phyloP scores from a whole-genome alignment of 2,329 filamentous ascomycete species.

The Neospermospora avenae region DNA sequence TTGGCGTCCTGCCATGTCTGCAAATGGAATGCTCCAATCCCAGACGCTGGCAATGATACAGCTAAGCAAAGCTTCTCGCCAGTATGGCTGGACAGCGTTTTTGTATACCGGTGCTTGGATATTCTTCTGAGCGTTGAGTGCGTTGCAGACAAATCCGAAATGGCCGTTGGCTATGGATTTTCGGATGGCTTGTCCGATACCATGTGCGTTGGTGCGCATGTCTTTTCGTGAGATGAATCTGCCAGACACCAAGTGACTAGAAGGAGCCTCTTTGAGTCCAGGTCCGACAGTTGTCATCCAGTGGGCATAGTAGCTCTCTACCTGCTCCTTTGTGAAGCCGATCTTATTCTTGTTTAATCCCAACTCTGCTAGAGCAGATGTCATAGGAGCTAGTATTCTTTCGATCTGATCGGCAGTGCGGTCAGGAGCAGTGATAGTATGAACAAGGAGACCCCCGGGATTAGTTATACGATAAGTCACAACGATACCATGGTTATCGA shows the following conservation, averaged over 20 bases:
- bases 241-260: neutral
- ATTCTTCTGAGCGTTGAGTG: neutral
- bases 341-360: neutral
- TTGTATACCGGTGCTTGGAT: neutral
- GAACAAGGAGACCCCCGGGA: neutral
- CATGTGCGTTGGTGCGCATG: neutral
- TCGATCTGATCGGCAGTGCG: neutral
- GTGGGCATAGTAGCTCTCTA: neutral
- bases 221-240: conserved; percentile 5
- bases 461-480: neutral
- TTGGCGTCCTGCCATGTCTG: conserved; percentile 27
- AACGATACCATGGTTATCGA: neutral
- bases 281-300: neutral
- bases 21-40: conserved; percentile 19
- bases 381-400: neutral
- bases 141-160: neutral
- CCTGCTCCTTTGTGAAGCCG: neutral
- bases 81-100: conserved; percentile 17
- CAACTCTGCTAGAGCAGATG: too few relatives aligned
- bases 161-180: neutral
- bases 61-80: conserved; percentile 13
- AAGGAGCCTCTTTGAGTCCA: neutral
- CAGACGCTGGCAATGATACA: conserved; percentile 8
- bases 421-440: neutral
- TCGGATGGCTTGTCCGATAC: neutral